Conservation (phyloP, 2,329 filamentous ascomycete species). For the Pyrenophora teres region DNA sequence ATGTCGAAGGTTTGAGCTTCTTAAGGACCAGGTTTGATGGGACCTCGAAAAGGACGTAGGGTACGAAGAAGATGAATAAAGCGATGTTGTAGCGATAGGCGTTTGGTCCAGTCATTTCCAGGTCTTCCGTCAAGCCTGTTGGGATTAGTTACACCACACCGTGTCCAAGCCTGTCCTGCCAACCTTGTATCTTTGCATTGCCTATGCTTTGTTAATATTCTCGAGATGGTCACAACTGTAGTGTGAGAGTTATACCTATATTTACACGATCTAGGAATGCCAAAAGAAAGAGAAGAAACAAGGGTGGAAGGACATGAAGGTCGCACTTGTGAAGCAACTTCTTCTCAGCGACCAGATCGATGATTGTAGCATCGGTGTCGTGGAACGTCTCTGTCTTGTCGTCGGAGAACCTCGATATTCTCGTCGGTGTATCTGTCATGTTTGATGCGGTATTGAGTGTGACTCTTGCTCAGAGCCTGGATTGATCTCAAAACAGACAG, state of each 20-base stretch:
- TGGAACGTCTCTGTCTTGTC: constrained; percentile 35
- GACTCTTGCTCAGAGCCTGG: not conserved
- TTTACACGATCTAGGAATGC: constrained; percentile 26
- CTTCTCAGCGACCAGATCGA: constrained; percentile 50
- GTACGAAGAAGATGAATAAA: constrained; percentile 47
- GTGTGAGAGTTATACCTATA: constrained; percentile 23
- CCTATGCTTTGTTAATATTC: constrained; percentile 23
- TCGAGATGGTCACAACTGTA: not conserved
- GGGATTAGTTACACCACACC: not conserved
- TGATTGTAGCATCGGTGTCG: constrained; percentile 28
- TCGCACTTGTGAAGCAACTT: constrained; percentile 56
- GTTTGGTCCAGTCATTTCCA: constrained; percentile 43
- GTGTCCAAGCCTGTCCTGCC: too few relatives aligned
- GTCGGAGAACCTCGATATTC: constrained; percentile 8
- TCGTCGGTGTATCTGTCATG: constrained; percentile 16
- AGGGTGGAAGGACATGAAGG: constrained; percentile 54
- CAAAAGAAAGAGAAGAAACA: constrained; percentile 50
- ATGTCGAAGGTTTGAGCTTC: constrained; percentile 46
- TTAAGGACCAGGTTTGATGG: constrained; percentile 48
- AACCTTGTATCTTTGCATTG: constrained; percentile 50
- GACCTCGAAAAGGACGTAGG: constrained; percentile 46
- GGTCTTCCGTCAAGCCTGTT: constrained; percentile 38
- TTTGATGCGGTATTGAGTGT: not conserved
- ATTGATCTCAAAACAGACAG: not conserved
- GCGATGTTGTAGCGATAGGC: constrained; percentile 44